Evolutionary conservation across 345 rosid species (phyloP), one percentile per base, ranked within the genome.

Genomic region (Populus simonii): DNA sequence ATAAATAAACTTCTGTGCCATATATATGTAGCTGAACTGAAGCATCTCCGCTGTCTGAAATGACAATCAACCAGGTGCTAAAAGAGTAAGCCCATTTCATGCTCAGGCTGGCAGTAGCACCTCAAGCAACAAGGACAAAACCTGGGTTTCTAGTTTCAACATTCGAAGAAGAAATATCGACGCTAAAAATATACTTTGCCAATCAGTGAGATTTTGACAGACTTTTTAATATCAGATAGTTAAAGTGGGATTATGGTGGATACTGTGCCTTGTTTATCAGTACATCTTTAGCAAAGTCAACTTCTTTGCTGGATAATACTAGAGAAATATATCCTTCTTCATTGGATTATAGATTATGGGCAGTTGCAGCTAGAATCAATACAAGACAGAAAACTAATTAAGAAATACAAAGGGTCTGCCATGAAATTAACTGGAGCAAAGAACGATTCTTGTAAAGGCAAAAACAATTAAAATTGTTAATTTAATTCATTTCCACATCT

Each of bases 81-180:
- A 90, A 89, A 76, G 90, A 81, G 80, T 91, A 92, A 73, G 76
- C 80, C 98, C 97, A 92, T 7, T 85, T 88, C 94, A 92, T 84
- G 78, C 84, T 87, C 85, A 89, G 78, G 83, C 87, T 76, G 9
- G 94, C 94, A 2, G 89, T 83, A 22, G 93, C 91, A 33, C 87
- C 90, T 0, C 86, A 86, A 79, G 87, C 90, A 79, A 88, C 80
- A 23, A 94, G 62, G 22, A 79, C 53, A 36, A 92, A 74, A 29
- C 93, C 93, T 39, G 31, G 83, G 7, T 83, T 86, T 39, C 91
- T 89, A 2, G 93, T 84, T 78, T 80, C 68, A 72, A 89, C 88
- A 49, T 45, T 61, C 6, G 97, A 89, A 66, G 89, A 81, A 81
- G 79, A 73, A 39, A 93, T 63, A 38, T 77, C 69, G 23, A 86